These are phyloP conservation scores for Emiliania huxleyi DNA, from an alignment of 78 protist species.

Conservation along the genomic window DNA sequence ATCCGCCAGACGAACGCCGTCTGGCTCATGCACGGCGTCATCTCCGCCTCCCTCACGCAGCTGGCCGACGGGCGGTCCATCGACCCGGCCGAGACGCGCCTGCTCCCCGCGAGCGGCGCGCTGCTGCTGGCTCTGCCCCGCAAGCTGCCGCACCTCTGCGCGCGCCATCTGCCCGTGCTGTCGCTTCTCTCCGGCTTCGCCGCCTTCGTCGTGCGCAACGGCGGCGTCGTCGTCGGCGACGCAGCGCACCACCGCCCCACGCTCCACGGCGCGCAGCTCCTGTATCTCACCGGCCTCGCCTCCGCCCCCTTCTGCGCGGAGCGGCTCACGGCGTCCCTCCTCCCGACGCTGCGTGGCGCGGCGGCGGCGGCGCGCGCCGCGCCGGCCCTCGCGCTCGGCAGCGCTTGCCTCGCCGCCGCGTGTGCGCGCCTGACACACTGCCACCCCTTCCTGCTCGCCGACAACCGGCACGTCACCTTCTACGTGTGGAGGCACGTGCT, in stretches of 20 bases:
- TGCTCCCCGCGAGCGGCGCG: not conserved
- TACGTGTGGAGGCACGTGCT: slow-evolving; percentile 46
- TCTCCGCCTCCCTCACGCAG: not conserved
- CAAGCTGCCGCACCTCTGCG: too few species aligned
- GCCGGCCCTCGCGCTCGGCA: not conserved
- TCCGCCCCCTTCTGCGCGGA: not conserved
- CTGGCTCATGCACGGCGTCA: slow-evolving; percentile 32
- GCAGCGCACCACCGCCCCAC: slow-evolving; percentile 9
- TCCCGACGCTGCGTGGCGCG: not conserved
- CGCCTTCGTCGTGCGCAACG: slow-evolving; percentile 26
- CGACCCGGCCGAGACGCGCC: not conserved
- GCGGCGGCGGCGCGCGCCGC: not conserved
- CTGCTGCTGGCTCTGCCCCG: too few species aligned
- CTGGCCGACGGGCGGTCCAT: not conserved
- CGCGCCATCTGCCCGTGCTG: not conserved
- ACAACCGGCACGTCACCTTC: slow-evolving; percentile 68
- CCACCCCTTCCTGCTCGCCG: slow-evolving; percentile 41
- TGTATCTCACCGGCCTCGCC: not conserved
- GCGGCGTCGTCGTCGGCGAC: slow-evolving; percentile 63
- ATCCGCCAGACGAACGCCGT: slow-evolving; percentile 60
- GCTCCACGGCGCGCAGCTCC: slow-evolving; percentile 45
- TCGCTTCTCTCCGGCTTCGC: not conserved
- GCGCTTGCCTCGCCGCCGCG: not conserved
- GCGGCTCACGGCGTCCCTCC: not conserved
- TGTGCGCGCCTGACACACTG: not conserved